Percentiles rank a stretch among this genome's conserved stretches.
Evolutionary conservation across 257 asterid genomes (phyloP).

Genomic region (Verbena officinalis): DNA sequence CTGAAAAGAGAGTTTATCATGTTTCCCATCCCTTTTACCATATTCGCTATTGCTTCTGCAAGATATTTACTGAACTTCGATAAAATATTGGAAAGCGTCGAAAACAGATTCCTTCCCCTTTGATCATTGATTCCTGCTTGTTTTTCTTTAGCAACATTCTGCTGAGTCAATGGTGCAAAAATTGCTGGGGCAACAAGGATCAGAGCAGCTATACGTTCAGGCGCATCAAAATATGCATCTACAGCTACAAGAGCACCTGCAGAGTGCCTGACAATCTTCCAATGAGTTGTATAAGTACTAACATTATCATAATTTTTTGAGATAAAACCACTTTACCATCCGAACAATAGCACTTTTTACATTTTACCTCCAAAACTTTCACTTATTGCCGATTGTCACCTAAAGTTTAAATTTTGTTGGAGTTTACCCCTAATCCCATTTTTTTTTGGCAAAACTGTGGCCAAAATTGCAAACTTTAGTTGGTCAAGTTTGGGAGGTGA

Average conservation of each 20-base stretch:
- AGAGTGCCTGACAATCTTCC: conserved; percentile 75
- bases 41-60: conserved; percentile 38
- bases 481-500: no score
- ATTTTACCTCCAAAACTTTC: no score
- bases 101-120: conserved; percentile 46
- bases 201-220: conserved; percentile 90
- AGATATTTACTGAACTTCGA: conserved; percentile 47
- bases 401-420: no score
- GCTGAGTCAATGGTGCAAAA: conserved; percentile 58
- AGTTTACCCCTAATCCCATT: no score
- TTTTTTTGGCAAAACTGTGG: no score
- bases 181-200: conserved; percentile 94
- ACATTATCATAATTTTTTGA: conserved; percentile 4
- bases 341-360: no score
- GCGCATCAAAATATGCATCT: conserved; percentile 90
- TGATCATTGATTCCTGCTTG: conserved; percentile 40
- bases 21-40: conserved; percentile 59
- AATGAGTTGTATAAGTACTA: conserved; percentile 30
- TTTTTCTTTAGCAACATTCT: conserved; percentile 34
- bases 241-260: conserved; percentile 94
- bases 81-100: conserved; percentile 39
- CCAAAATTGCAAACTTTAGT: no score
- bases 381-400: no score
- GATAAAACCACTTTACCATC: no score
- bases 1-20: conserved; percentile 62